Base-by-base conservation (phyloP, 1,139 yeast genomes). In the Sugiyamaella sp. region DNA sequence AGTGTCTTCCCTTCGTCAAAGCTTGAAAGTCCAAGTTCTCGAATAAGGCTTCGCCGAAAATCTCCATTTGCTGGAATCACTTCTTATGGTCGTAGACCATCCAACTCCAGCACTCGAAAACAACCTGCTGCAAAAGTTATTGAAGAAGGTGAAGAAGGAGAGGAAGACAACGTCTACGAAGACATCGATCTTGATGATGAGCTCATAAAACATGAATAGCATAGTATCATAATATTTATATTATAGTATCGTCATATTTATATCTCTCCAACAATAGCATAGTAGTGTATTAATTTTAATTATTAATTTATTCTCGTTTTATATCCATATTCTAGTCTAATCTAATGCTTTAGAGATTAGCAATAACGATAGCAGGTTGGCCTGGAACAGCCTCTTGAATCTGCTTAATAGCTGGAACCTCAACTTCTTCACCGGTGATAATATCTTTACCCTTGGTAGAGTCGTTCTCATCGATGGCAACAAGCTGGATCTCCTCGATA, bases 301-400 rank as follows among this genome's bases (percentile, higher is more conserved):
- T 38, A 39, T 43, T 46, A 48, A 29, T 27, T 39, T 46, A 41
- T 37, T 29, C 20, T 42, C 24, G 46, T 51, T 33, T 24, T 52
- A 42, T 45, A 24, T 41, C 20, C 22, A 35, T 42, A 37, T 43
- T 50, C 22, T 25, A 32, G 9, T 49, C 54, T 67, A 67, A 29
- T 29, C 4, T 14, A 29, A 29, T 29, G 8, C 35, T 4, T 29
- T 12, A 29, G 29, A 73, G 52, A 59, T 91, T 91, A 64, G 75
- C 80, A 64, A 93, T 79, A 63, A 83, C 72, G 65, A 93, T 83
- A 66, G 96, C 97, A 42, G 99, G 99, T 64, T 81, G 80, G 58
- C 99, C 99, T 50, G 99, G 99, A 57, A 88, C 84, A 35, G 99
- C 95, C 60, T 80, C 80, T 59, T 88, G 96, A 57, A 88, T 78